phyloP scores from a whole-genome alignment of 371 early-diverging fungal species.

The Racocetra persica region DNA sequence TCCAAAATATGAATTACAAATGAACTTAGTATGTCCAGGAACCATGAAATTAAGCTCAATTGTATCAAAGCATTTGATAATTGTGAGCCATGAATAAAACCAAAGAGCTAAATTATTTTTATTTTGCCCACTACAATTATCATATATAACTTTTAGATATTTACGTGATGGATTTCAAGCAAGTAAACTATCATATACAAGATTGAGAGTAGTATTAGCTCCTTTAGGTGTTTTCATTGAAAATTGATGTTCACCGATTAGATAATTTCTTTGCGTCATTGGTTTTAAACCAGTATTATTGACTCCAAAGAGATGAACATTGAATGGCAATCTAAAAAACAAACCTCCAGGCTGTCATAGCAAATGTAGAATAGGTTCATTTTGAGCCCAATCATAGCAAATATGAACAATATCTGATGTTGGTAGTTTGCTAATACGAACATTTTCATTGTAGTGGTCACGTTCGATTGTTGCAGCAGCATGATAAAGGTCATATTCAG shows the following conservation, averaged over 20 bases:
- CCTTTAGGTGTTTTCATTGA: not conserved
- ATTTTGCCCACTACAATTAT: too few species aligned
- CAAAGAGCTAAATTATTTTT: not conserved
- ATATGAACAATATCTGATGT: not conserved
- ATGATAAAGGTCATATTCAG: not conserved
- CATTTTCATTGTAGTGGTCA: not conserved
- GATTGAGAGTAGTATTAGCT: not conserved
- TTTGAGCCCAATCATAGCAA: conserved; percentile 24
- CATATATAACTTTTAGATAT: too few species aligned
- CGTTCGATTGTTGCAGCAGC: not conserved
- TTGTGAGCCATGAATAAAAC: not conserved
- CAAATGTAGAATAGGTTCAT: not conserved
- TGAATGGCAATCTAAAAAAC: not conserved
- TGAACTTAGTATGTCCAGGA: not conserved
- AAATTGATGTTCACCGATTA: not conserved
- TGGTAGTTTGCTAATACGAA: not conserved
- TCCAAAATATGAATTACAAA: not conserved
- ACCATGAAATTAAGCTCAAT: not conserved
- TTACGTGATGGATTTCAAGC: too few species aligned
- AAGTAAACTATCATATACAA: not conserved
- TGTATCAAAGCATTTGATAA: not conserved
- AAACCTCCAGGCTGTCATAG: not conserved
- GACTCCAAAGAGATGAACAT: not conserved
- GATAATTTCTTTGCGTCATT: not conserved
- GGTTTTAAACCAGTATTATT: not conserved